Evolutionary conservation across 192 early-diverging fungal genomes (phyloP).

Genomic region (Chytriomyces hyalinus): DNA sequence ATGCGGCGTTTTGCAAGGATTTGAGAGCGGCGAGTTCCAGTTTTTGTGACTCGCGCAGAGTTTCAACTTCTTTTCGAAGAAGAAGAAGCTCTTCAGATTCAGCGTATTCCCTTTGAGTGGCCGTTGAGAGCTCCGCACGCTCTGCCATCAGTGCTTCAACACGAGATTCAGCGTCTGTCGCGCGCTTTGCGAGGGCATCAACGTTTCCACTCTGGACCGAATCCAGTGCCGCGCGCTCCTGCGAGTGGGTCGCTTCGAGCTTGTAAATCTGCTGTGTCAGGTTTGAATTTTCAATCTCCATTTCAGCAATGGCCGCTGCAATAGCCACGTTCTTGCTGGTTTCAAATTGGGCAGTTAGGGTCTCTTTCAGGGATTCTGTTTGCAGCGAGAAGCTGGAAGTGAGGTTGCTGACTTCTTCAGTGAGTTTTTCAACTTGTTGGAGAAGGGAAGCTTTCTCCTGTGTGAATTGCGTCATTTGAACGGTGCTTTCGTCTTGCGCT

Average conservation of each 20-base stretch:
- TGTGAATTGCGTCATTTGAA: background rate
- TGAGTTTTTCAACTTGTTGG: background rate
- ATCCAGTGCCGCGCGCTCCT: too few species aligned
- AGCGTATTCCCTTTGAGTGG: too few species aligned
- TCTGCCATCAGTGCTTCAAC: background rate
- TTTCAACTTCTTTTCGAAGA: too few species aligned
- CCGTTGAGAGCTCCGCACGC: too few species aligned
- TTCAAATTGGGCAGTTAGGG: background rate
- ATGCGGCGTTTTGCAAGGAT: conserved; percentile 6
- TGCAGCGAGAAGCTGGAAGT: background rate
- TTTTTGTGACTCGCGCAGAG: background rate
- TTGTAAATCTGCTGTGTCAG: background rate
- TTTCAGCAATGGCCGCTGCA: background rate
- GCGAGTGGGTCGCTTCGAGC: too few species aligned
- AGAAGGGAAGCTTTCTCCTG: background rate
- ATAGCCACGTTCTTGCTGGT: background rate
- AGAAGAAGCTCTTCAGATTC: too few species aligned
- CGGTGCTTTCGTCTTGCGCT: background rate
- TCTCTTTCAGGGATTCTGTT: background rate
- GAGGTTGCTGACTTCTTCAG: background rate
- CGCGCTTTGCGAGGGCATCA: background rate
- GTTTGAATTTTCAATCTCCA: conserved; percentile 14
- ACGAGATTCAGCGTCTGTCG: background rate
- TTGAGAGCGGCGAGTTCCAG: conserved; percentile 2
- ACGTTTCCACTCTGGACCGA: background rate